phyloP scores from a whole-genome alignment of 805 yeast species.

The Maudiozyma barnettii region DNA sequence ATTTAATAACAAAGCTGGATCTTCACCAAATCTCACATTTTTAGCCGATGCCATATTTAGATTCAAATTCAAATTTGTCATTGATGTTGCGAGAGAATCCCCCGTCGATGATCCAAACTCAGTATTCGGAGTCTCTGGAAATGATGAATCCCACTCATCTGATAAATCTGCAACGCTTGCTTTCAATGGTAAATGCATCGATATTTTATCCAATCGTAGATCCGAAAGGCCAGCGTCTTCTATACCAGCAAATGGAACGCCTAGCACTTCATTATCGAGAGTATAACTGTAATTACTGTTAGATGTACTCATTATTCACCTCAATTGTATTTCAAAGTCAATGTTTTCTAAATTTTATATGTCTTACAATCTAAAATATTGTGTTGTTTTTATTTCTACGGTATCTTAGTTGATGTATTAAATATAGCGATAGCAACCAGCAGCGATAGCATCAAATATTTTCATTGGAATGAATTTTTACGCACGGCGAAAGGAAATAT shows the following conservation, averaged over 20 bases:
- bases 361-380: too few species aligned
- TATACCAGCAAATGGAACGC: neutral
- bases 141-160: slow-evolving; percentile 10
- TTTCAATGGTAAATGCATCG: slow-evolving; percentile 8
- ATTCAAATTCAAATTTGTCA: neutral
- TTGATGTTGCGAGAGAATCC: neutral
- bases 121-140: slow-evolving; percentile 4
- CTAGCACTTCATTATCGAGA: neutral
- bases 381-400: too few species aligned
- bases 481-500: neutral
- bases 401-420: too few species aligned
- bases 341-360: too few species aligned
- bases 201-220: neutral
- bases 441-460: too few species aligned
- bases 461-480: too few species aligned
- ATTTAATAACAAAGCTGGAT: neutral
- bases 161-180: slow-evolving; percentile 7
- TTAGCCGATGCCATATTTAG: neutral
- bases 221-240: neutral
- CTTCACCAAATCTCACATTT: slow-evolving; percentile 6
- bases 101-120: neutral
- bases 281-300: neutral
- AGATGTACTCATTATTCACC: neutral
- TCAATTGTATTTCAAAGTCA: too few species aligned
- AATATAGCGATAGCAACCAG: too few species aligned